Evolutionary conservation across 306 rosid species (phyloP).

Genomic region (Begonia masoniana): DNA sequence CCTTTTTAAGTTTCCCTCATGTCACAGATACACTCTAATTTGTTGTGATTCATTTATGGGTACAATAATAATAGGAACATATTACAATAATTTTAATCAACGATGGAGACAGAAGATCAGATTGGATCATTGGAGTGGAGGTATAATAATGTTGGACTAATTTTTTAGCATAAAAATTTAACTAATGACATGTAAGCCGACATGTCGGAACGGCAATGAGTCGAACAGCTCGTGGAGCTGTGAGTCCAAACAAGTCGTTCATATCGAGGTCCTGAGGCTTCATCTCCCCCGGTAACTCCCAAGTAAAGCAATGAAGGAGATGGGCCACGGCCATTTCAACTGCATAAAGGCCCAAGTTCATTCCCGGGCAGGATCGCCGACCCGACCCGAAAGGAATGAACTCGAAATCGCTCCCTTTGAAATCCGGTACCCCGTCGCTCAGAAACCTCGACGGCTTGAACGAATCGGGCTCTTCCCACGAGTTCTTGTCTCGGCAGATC

Average conservation of each 20-base stretch:
- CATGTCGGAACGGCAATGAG: constrained; percentile 34
- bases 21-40: too few species aligned
- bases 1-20: too few species aligned
- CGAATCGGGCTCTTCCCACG: constrained; percentile 31
- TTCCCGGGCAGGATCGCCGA: constrained; percentile 41
- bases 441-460: constrained; percentile 35
- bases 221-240: constrained; percentile 36
- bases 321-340: constrained; percentile 34
- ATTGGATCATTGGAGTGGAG: too few species aligned
- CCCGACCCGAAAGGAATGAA: constrained; percentile 51
- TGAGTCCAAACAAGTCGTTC: constrained; percentile 45
- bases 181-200: constrained; percentile 15
- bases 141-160: too few species aligned
- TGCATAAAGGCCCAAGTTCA: constrained; percentile 39
- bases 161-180: too few species aligned
- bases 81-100: too few species aligned
- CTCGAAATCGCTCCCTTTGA: constrained; percentile 38
- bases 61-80: too few species aligned
- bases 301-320: constrained; percentile 35
- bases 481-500: constrained; percentile 20
- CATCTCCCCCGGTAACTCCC: constrained; percentile 43
- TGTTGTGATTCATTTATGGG: too few species aligned
- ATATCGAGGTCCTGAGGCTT: constrained; percentile 33
- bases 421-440: constrained; percentile 21
- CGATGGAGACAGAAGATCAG: too few species aligned